Percentiles rank a stretch among this genome's conserved stretches.
Evolutionary conservation across 2,329 filamentous ascomycete genomes (phyloP).

Genomic region (Tolypocladium cylindrosporum): DNA sequence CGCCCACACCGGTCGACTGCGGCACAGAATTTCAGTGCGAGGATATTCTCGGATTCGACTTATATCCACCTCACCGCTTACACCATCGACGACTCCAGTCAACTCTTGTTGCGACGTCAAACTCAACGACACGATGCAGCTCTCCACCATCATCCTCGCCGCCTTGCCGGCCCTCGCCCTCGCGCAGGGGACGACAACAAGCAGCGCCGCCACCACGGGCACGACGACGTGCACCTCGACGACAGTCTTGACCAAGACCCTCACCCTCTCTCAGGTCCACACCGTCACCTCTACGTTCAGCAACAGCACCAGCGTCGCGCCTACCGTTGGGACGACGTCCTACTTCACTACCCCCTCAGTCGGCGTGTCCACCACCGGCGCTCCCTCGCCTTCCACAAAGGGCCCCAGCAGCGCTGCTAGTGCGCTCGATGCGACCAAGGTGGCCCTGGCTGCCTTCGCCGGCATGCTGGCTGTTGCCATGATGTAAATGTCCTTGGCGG

Average conservation of each 20-base stretch:
- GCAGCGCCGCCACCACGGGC: constrained; percentile 4
- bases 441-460: constrained; percentile 38
- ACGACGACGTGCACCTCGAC: constrained; percentile 41
- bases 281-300: constrained; percentile 23
- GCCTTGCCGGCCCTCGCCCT: constrained; percentile 44
- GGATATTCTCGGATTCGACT: not conserved
- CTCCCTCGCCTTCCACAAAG: constrained; percentile 22
- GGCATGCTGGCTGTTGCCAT: constrained; percentile 41
- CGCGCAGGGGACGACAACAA: constrained; percentile 29
- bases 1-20: not conserved
- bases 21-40: not conserved
- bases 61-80: not conserved
- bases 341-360: constrained; percentile 11
- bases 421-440: constrained; percentile 30
- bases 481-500: constrained; percentile 27
- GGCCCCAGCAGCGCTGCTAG: constrained; percentile 29
- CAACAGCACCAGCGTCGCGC: constrained; percentile 23
- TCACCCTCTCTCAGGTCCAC: constrained; percentile 38
- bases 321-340: constrained; percentile 13
- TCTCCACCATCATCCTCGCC: constrained; percentile 33
- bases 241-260: constrained; percentile 38
- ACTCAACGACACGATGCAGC: constrained; percentile 9
- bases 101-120: not conserved
- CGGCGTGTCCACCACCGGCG: constrained; percentile 7
- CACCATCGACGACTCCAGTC: not conserved